Evolutionary conservation across 1,284 basidiomycete genomes (phyloP).

Genomic region (Quambalaria eucalypti): DNA sequence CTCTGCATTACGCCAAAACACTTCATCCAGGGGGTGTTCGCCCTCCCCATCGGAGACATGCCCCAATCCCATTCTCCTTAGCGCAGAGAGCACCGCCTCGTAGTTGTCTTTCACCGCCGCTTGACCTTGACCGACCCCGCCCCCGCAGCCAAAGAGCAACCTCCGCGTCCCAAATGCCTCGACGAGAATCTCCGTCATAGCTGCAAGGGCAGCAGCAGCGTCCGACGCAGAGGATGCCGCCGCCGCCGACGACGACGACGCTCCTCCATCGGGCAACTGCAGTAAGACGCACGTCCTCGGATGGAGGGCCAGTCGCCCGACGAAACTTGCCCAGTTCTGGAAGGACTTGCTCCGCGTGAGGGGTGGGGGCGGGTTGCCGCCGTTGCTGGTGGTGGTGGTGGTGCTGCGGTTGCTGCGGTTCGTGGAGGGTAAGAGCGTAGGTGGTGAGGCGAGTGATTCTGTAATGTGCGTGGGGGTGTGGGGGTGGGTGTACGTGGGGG

Average conservation of each 20-base stretch:
- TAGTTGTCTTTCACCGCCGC: background rate
- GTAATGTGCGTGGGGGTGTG: background rate
- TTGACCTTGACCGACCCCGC: background rate
- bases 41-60: no score
- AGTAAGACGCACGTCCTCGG: background rate
- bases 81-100: background rate
- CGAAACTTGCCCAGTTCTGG: background rate
- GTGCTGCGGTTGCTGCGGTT: no score
- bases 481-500: background rate
- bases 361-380: no score
- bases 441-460: background rate
- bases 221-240: no score
- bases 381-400: no score
- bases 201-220: no score
- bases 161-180: background rate
- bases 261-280: no score
- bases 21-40: no score
- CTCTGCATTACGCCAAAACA: no score
- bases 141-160: background rate
- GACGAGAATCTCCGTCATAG: background rate
- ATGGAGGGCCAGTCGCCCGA: background rate
- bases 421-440: background rate
- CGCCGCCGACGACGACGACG: no score
- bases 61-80: background rate
- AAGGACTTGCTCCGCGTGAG: background rate